Base-by-base conservation (phyloP, 225 moss, liverwort and hornwort species). In the Pseudisothecium myosuroides region DNA sequence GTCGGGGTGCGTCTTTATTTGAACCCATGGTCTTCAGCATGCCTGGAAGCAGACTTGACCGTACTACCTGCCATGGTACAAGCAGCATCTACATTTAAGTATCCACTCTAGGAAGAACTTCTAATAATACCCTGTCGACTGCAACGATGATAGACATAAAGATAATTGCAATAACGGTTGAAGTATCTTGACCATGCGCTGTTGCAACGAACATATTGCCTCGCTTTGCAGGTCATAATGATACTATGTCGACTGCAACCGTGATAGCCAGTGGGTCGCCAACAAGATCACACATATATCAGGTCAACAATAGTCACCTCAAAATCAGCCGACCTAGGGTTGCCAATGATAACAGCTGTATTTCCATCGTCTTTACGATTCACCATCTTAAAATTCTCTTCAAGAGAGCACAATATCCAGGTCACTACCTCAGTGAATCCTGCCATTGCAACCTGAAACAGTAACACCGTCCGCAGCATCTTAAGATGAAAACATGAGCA, bases 341-440 rank as follows among this genome's bases (percentile, higher is more conserved):
- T 99, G 59, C 95, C 95, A 65, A 99, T 64, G 39, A 94, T 88
- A 39, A 91, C 97, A 87, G 98, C 97, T 86, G 97, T 99, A 60
- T 93, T 90, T 64, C 90, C 92, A 87, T 95, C 96, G 62, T 94
- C 93, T 88, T 88, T 90, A 71, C 96, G 94, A 88, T 97, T 97
- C 49, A 97, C 87, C 93, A 96, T 94, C 61, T 81, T 90, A 84
- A 99, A 99, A 84, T 97, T 97, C 76, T 99, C 98, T 60, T 93
- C 90, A 75, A 88, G 90, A 60, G 98, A 99, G 84, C 98, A 94
- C 91, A 99, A 89, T 85, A 99, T 99, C 96, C 96, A 99, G 11
- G 96, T 95, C 88, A 99, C 93, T 47, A 99, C 95, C 90, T 99
- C 97, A 19, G 98, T 99, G 83, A 96, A 99, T 45, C 98, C 98